Base-by-base conservation (phyloP, 805 yeast species). In the Saturnispora dispora region DNA sequence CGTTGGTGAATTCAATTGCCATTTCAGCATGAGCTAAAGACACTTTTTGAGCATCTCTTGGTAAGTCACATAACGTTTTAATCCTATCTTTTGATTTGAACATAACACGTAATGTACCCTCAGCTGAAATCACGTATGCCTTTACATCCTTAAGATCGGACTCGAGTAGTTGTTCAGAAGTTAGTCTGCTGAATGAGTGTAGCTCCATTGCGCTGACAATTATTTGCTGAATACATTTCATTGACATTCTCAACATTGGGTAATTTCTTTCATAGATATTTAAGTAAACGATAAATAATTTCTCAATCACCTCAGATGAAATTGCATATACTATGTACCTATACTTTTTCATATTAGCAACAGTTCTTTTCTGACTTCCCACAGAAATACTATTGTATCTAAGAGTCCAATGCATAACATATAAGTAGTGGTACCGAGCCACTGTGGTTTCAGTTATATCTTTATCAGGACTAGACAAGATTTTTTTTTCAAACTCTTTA, bases 381-480 rank as follows among this genome's bases (percentile, higher is more conserved):
- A 37, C 23, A 53, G 70, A 59, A 6, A 60, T 66, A 20, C 84
- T 69, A 58, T 85, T 88, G 53, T 79, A 88, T 33, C 75, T 75
- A 46, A 88, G 69, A 58, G 88, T 83, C 96, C 97, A 91, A 1
- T 87, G 73, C 5, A 77, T 68, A 5, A 86, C 69, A 52, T 77
- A 71, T 41, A 85, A 75, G 60, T 76, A 89, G 44, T 79, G 79
- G 47, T 64, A 65, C n/a, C 45, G 37, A n/a, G 30, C 42, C 5
- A 33, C 52, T 18, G 45, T 49, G 18, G 47, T 41, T 54, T 60
- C 64, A 22, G 53, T 18, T 51, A 62, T 27, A 37, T 73, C 76
- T 9, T 73, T 65, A 27, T 54, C 56, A 8, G 57, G 56, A 15
- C 51, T 50, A 6, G 55, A 50, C 7, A 50, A 22, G 15, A 49